Conservation (phyloP, 1,284 basidiomycete species). For the Ceratobasidium sp. region DNA sequence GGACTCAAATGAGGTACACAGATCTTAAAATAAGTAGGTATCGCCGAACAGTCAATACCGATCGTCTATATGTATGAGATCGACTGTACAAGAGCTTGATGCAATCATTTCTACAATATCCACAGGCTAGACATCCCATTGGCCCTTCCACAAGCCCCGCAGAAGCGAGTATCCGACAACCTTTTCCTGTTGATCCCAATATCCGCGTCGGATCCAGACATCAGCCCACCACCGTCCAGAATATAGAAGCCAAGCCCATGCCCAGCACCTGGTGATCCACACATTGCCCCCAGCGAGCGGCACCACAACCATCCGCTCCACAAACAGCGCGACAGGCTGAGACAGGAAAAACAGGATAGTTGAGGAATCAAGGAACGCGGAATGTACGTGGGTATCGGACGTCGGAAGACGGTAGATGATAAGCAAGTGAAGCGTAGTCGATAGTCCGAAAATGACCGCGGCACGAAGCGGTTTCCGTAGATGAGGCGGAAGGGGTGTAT, state of each 20-base stretch:
- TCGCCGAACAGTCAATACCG: not conserved
- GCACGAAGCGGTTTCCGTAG: not conserved
- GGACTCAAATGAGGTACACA: too few species aligned
- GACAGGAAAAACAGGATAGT: slow-evolving; percentile 48
- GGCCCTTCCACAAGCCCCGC: slow-evolving; percentile 41
- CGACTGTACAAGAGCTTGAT: not conserved
- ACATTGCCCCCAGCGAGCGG: slow-evolving; percentile 28
- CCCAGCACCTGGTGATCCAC: slow-evolving; percentile 19
- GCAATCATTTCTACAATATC: not conserved
- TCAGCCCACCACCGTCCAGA: slow-evolving; percentile 48
- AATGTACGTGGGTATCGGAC: not conserved
- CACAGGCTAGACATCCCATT: slow-evolving; percentile 37
- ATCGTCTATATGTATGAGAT: not conserved
- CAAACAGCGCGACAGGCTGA: slow-evolving; percentile 46
- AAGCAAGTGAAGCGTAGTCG: slow-evolving; percentile 39
- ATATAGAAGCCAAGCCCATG: slow-evolving; percentile 47
- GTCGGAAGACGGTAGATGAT: slow-evolving; percentile 9
- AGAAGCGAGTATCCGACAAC: slow-evolving; percentile 32
- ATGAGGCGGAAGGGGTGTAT: not conserved
- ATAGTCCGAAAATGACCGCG: slow-evolving; percentile 29
- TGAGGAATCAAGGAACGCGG: slow-evolving; percentile 3
- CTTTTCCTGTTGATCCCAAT: slow-evolving; percentile 19
- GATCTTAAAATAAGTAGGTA: not conserved
- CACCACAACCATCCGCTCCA: slow-evolving; percentile 39
- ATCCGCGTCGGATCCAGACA: slow-evolving; percentile 45